These are phyloP conservation scores for Solanum pinnatisectum DNA, from an alignment of 257 asterid genomes.

Conservation along the genomic window DNA sequence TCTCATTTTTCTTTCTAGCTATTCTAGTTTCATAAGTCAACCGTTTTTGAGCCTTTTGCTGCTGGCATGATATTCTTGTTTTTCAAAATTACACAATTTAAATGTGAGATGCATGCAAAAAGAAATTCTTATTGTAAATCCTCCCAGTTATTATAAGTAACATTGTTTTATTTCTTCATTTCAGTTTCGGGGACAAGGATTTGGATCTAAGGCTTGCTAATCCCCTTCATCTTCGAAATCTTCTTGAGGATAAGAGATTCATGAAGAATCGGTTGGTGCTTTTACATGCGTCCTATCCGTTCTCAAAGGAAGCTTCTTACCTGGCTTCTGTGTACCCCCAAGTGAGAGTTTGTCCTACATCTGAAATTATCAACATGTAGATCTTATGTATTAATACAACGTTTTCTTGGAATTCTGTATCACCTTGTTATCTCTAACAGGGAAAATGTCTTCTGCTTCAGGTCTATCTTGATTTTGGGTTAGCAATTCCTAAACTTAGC, in stretches of 20 bases:
- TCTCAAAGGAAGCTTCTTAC: constrained; percentile 87
- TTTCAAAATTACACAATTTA: not conserved
- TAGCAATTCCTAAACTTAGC: constrained; percentile 95
- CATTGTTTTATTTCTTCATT: constrained; percentile 7
- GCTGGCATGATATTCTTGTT: not conserved
- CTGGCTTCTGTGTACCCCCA: constrained; percentile 89
- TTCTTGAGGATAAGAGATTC: constrained; percentile 86
- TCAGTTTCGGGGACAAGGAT: constrained; percentile 85
- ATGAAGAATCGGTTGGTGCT: constrained; percentile 57
- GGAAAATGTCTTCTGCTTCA: constrained; percentile 9
- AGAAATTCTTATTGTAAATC: not conserved
- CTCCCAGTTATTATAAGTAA: not conserved
- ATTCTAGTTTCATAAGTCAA: not conserved
- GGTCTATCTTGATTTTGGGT: constrained; percentile 93
- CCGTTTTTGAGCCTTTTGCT: not conserved
- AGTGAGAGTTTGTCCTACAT: constrained; percentile 22
- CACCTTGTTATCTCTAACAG: not conserved
- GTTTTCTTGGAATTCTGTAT: not conserved
- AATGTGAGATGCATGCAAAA: not conserved
- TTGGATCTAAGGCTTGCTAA: constrained; percentile 80
- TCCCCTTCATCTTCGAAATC: constrained; percentile 83
- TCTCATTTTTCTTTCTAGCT: not conserved
- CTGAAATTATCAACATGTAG: not conserved
- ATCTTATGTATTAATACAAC: not conserved
- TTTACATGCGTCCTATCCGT: constrained; percentile 89